Evolutionary conservation across 2,329 filamentous ascomycete species (phyloP).

Genomic region (Fusarium buharicum): DNA sequence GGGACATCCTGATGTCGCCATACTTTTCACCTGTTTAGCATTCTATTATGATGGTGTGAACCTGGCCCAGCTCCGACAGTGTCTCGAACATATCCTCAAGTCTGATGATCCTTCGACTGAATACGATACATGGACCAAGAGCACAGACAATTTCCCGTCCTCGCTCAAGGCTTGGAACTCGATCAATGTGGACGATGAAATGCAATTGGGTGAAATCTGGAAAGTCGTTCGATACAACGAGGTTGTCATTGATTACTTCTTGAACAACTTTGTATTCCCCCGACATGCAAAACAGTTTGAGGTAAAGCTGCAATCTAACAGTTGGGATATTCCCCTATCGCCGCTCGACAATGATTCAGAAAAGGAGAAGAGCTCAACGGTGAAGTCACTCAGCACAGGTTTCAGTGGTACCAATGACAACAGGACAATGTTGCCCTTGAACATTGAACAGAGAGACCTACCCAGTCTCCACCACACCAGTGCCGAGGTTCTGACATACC

Average conservation of each 20-base stretch:
- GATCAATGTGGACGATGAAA: constrained; percentile 70
- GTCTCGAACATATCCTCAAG: constrained; percentile 62
- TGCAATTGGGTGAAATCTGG: constrained; percentile 65
- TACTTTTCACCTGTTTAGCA: constrained; percentile 71
- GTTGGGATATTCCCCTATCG: constrained; percentile 73
- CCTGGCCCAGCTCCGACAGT: constrained; percentile 60
- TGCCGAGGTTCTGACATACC: constrained; percentile 69
- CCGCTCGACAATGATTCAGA: constrained; percentile 9
- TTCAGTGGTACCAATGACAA: constrained; percentile 81
- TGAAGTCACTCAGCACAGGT: constrained; percentile 64
- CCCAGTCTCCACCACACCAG: constrained; percentile 67
- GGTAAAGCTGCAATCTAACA: constrained; percentile 71
- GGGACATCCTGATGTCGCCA: constrained; percentile 74
- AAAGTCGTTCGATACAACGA: constrained; percentile 60
- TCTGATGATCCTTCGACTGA: constrained; percentile 66
- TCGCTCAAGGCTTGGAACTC: constrained; percentile 64
- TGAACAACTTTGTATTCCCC: constrained; percentile 74
- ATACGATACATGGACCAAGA: constrained; percentile 64
- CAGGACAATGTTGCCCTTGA: constrained; percentile 67
- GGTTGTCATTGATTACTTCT: constrained; percentile 67
- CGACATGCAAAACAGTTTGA: constrained; percentile 72
- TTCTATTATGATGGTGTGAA: constrained; percentile 73
- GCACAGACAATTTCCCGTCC: constrained; percentile 57
- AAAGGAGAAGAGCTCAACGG: not conserved
- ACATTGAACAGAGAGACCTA: constrained; percentile 70